Evolutionary conservation across 73 alveolate genomes (phyloP).

Genomic region (Halteria grandinella): DNA sequence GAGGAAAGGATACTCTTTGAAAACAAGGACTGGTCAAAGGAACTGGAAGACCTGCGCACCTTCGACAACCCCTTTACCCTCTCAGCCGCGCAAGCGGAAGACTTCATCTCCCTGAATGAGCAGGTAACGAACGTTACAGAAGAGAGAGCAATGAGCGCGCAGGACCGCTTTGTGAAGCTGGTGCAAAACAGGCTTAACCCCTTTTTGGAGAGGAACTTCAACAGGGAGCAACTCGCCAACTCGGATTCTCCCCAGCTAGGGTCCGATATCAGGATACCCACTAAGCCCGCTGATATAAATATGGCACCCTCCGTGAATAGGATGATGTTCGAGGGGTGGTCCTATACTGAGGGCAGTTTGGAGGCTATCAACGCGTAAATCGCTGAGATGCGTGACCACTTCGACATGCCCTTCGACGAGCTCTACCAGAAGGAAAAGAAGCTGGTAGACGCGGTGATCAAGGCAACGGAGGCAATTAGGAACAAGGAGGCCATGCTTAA

Average conservation of each 20-base stretch:
- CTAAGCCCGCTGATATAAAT: neutral
- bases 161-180: neutral
- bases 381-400: neutral
- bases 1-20: slow-evolving; percentile 49
- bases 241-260: no score
- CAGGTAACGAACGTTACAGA: neutral
- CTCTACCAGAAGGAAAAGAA: slow-evolving; percentile 58
- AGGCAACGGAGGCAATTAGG: slow-evolving; percentile 51
- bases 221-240: neutral
- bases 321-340: neutral
- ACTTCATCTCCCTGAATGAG: slow-evolving; percentile 1
- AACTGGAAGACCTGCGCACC: slow-evolving; percentile 5
- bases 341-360: neutral
- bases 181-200: neutral
- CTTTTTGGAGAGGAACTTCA: neutral
- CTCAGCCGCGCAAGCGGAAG: neutral
- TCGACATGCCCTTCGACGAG: slow-evolving; percentile 63
- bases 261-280: no score
- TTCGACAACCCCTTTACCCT: neutral
- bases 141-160: neutral
- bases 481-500: slow-evolving; percentile 4
- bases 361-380: neutral
- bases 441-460: slow-evolving; percentile 41
- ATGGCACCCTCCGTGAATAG: neutral
- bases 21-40: slow-evolving; percentile 16